phyloP scores from a whole-genome alignment of 768 basidiomycete species.

The Hypholoma sublateritium region DNA sequence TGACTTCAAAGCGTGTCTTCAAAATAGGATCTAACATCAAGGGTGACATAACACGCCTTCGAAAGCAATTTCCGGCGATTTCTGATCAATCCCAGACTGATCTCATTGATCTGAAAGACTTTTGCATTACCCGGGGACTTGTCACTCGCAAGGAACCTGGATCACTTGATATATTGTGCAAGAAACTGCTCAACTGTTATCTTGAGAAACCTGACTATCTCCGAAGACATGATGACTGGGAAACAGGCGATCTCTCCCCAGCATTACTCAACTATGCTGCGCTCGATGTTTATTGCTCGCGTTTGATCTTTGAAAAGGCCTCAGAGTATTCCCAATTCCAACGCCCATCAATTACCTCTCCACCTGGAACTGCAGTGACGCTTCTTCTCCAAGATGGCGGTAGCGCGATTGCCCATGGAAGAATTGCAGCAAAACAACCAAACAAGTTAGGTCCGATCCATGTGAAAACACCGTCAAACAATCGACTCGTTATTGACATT shows the following conservation, averaged over 20 bases:
- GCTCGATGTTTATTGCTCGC: background rate
- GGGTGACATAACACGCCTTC: background rate
- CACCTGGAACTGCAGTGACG: conserved; percentile 13
- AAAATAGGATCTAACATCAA: background rate
- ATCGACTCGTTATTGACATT: background rate
- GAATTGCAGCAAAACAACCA: conserved; percentile 4
- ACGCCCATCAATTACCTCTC: background rate
- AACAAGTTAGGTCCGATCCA: background rate
- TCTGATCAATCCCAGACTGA: background rate
- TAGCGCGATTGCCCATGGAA: background rate
- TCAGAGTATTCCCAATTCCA: background rate
- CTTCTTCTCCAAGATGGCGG: conserved; percentile 19
- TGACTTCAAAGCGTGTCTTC: background rate
- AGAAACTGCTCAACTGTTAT: background rate
- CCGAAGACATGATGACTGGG: conserved; percentile 16
- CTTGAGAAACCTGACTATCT: background rate
- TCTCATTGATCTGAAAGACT: background rate
- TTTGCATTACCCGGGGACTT: background rate
- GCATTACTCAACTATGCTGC: background rate
- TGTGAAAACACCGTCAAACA: background rate
- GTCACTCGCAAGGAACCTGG: background rate
- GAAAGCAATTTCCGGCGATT: background rate
- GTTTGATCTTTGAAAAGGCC: background rate
- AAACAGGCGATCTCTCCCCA: background rate
- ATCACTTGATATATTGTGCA: background rate